phyloP scores from a whole-genome alignment of 371 early-diverging fungal genomes.

The Lichtheimia ornata region DNA sequence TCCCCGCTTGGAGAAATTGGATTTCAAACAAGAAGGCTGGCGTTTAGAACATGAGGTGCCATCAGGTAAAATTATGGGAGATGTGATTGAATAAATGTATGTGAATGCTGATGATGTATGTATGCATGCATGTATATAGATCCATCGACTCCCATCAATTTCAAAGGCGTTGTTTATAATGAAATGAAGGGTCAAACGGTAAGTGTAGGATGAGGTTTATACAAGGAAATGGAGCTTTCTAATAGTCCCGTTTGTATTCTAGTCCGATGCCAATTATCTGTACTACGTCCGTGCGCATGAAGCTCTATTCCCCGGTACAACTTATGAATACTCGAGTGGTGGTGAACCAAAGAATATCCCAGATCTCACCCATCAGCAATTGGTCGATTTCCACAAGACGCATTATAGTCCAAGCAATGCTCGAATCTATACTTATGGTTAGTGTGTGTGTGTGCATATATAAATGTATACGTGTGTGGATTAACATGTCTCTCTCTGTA shows the following conservation, averaged over 20 bases:
- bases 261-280: conserved; percentile 77
- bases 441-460: background rate
- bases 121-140: too few relatives aligned
- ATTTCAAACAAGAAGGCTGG: conserved; percentile 96
- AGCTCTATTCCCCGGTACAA: conserved; percentile 82
- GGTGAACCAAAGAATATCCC: conserved; percentile 92
- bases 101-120: background rate
- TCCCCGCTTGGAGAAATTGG: conserved; percentile 76
- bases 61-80: conserved; percentile 39
- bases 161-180: conserved; percentile 96
- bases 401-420: conserved; percentile 94
- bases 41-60: conserved; percentile 84
- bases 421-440: conserved; percentile 88
- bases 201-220: conserved; percentile 15
- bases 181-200: conserved; percentile 96
- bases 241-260: background rate
- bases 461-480: too few relatives aligned
- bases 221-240: background rate
- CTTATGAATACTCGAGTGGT: conserved; percentile 83
- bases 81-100: background rate
- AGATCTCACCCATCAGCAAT: conserved; percentile 80
- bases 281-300: conserved; percentile 80
- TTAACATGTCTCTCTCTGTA: conserved; percentile 10
- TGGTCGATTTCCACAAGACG: conserved; percentile 79
- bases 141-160: conserved; percentile 51